Evolutionary conservation across 2,329 filamentous ascomycete species (phyloP), one percentile per base, ranked within the genome.

Genomic region (Diaporthe sp.): DNA sequence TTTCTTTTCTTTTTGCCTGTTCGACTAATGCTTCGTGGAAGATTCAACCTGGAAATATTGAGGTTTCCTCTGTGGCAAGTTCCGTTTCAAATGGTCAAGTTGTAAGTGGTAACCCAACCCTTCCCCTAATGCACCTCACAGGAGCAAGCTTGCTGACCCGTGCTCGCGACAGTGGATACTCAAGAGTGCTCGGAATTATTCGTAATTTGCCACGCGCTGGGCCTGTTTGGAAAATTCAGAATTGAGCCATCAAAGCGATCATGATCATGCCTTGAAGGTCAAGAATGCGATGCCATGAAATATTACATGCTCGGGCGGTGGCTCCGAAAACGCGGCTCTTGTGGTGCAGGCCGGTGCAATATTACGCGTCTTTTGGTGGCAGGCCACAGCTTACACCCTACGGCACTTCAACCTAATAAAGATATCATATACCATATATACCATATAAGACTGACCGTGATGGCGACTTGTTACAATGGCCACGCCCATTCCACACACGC

Each of bases 1-100:
- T n/a, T 27, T 4, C 12, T 25, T 25, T 35, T n/a, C 22, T 4
- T 17, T 25, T 25, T 35, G 1, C 37, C 4, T 51, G 12, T 27
- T 47, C 27, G 37, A 35, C 71, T 76, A 47, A 75, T 6, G n/a
- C 30, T 12, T 9, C 22, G n/a, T 66, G 44, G 27, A 75, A 93
- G 91, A 89, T 97, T 37, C 92, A 96, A 86, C 97, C 96, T 0
- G 93, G 93, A 8, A 89, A 91, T 77, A 90, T 98, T 56, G 92
- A 96, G 82, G 93, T 98, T 19, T 90, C 92, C 55, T 91, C 87
- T 73, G 87, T 97, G 69, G 93, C 92, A 2, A 93, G 92, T 77
- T 89, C 91, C 75, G 96, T 97, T 25, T 89, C 91, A 4, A 99
- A 98, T 81, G 97, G 97, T 5, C 94, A 98, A 84, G 88, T 98